Evolutionary conservation across 2,329 filamentous ascomycete species (phyloP).

Genomic region (Malbranchea zuffiana): DNA sequence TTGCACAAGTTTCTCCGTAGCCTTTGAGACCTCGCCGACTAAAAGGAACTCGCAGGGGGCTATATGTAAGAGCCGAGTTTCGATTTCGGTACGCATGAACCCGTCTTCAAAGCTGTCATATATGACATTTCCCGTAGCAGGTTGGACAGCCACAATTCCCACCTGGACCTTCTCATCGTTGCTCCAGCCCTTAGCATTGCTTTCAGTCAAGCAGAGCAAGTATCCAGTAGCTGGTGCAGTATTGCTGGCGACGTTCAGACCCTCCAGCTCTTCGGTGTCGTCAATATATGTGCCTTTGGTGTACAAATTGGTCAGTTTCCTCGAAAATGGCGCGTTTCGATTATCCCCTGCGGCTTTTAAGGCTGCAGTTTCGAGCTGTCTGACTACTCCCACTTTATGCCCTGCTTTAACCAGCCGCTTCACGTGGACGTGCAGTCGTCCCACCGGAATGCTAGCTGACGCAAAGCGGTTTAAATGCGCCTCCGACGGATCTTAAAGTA

Average conservation of each 20-base stretch:
- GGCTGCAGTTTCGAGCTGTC: conserved; percentile 89
- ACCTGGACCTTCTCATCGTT: conserved; percentile 90
- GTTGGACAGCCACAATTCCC: conserved; percentile 86
- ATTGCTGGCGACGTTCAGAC: conserved; percentile 39
- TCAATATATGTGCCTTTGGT: conserved; percentile 98
- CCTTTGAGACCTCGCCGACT: conserved; percentile 78
- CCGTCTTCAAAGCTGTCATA: conserved; percentile 95
- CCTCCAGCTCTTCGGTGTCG: conserved; percentile 70
- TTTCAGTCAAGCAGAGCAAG: conserved; percentile 82
- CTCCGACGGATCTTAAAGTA: conserved; percentile 60
- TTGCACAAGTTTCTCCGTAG: conserved; percentile 81
- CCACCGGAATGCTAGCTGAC: conserved; percentile 88
- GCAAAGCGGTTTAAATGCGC: conserved; percentile 86
- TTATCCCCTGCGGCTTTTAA: conserved; percentile 94
- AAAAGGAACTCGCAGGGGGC: conserved; percentile 92
- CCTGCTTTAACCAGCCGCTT: conserved; percentile 86
- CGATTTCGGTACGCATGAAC: conserved; percentile 93
- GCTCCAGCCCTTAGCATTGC: conserved; percentile 63
- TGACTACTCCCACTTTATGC: conserved; percentile 89
- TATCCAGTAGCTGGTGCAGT: conserved; percentile 61
- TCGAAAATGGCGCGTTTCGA: conserved; percentile 78
- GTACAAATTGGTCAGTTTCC: conserved; percentile 91
- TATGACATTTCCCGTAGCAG: conserved; percentile 87
- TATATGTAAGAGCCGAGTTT: conserved; percentile 89
- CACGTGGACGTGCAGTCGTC: conserved; percentile 82